Conservation (phyloP, 352 stramenopile species). For the Pythium grandisporangium region DNA sequence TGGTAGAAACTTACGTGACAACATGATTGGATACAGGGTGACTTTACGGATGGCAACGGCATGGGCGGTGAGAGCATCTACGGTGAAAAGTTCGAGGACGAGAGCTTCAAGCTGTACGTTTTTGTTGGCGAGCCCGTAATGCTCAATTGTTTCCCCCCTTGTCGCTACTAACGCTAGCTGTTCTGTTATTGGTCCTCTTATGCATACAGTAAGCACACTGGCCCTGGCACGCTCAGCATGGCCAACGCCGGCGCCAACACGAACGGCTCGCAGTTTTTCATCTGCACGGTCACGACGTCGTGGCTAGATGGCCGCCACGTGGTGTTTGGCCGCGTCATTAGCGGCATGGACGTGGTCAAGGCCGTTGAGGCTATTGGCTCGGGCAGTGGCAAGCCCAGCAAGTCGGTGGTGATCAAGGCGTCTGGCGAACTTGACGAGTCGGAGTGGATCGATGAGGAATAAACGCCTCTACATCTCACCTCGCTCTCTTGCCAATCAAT, state of each 20-base stretch:
- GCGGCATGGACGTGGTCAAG: conserved; percentile 95
- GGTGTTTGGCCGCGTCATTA: conserved; percentile 93
- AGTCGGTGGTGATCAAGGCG: conserved; percentile 90
- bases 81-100: conserved; percentile 66
- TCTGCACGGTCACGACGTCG: conserved; percentile 89
- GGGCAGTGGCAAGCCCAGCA: conserved; percentile 78
- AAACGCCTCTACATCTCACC: neutral
- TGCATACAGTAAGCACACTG: conserved; percentile 47
- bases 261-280: conserved; percentile 98
- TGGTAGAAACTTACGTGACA: too few relatives aligned
- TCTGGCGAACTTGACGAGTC: conserved; percentile 85
- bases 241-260: conserved; percentile 79
- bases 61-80: conserved; percentile 77
- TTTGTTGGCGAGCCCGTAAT: conserved; percentile 5
- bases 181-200: neutral
- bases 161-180: too few relatives aligned
- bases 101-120: conserved; percentile 82
- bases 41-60: conserved; percentile 75
- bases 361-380: conserved; percentile 93
- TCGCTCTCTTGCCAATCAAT: neutral
- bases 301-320: conserved; percentile 86
- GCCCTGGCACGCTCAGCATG: conserved; percentile 70
- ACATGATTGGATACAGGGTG: too few relatives aligned
- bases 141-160: neutral
- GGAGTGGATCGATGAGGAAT: conserved; percentile 39